A percentile compares a stretch with the other conserved stretches of the same genome.
Evolutionary conservation across 768 basidiomycete genomes (phyloP).

Genomic region (Panellus pusillus): DNA sequence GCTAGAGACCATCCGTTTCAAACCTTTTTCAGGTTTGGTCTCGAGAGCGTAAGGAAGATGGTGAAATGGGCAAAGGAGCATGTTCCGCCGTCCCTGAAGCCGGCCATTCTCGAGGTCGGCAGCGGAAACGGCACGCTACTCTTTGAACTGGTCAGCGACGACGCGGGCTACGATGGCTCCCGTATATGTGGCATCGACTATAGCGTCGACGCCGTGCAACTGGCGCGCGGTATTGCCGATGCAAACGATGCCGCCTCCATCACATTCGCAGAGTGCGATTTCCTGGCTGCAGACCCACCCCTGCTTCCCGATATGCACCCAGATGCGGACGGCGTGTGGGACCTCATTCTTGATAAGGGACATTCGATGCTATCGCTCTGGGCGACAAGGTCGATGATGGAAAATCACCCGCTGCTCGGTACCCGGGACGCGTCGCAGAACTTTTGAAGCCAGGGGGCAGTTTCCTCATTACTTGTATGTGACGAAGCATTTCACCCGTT

Average conservation of each 20-base stretch:
- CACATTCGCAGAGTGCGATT: constrained; percentile 62
- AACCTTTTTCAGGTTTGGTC: constrained; percentile 66
- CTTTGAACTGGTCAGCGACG: constrained; percentile 54
- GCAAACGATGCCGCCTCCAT: constrained; percentile 44
- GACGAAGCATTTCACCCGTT: not conserved
- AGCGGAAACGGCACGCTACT: constrained; percentile 79
- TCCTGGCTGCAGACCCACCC: constrained; percentile 56
- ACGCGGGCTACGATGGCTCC: constrained; percentile 59
- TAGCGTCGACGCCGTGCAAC: constrained; percentile 65
- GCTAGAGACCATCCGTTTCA: not conserved
- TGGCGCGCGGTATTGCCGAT: constrained; percentile 57
- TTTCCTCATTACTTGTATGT: constrained; percentile 81
- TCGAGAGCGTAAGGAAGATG: constrained; percentile 76
- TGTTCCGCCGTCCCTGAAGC: constrained; percentile 45
- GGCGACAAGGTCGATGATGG: constrained; percentile 63
- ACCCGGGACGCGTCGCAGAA: constrained; percentile 55
- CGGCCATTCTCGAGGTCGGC: constrained; percentile 74
- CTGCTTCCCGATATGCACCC: constrained; percentile 24
- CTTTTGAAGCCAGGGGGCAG: constrained; percentile 65
- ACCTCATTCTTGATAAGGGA: constrained; percentile 83
- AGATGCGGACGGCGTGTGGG: constrained; percentile 49
- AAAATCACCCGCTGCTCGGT: constrained; percentile 50
- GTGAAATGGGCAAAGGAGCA: constrained; percentile 66
- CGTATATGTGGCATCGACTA: constrained; percentile 73
- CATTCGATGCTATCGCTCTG: constrained; percentile 82